These are phyloP conservation scores for Prunus persica DNA, from an alignment of 306 rosid genomes.

Conservation along the genomic window DNA sequence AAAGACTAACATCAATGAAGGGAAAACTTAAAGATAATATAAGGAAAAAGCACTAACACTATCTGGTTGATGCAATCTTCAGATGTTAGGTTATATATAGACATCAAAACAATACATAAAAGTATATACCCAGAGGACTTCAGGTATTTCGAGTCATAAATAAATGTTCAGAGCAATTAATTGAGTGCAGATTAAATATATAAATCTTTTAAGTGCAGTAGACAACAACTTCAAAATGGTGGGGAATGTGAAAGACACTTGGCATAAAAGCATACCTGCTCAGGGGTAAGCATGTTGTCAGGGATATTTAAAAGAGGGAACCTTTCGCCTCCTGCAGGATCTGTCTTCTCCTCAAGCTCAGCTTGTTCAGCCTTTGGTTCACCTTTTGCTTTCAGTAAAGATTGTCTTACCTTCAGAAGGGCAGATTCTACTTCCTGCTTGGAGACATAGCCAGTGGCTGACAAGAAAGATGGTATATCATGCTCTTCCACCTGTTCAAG, in stretches of 20 bases:
- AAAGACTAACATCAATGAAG: background rate
- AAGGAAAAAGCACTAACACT: background rate
- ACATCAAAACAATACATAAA: background rate
- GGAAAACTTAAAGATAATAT: background rate
- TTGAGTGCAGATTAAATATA: background rate
- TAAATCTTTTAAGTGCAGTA: constrained; percentile 4
- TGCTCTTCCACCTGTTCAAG: constrained; percentile 72
- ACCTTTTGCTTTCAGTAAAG: constrained; percentile 87
- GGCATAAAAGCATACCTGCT: constrained; percentile 60
- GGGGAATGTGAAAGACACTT: constrained; percentile 22
- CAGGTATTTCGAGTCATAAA: background rate
- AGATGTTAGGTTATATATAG: background rate
- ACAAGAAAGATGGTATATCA: constrained; percentile 61
- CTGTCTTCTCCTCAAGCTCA: constrained; percentile 68
- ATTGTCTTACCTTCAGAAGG: constrained; percentile 59
- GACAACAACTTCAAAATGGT: constrained; percentile 19
- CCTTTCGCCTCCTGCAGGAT: constrained; percentile 47
- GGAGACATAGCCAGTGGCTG: constrained; percentile 81
- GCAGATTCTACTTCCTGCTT: constrained; percentile 87
- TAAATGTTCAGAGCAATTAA: background rate
- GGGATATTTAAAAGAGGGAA: constrained; percentile 76
- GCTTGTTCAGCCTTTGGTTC: constrained; percentile 72
- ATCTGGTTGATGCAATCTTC: background rate
- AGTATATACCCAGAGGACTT: background rate
- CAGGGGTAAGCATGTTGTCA: constrained; percentile 73